Base-by-base conservation (phyloP, 345 rosid genomes). In the Triadica sebifera region DNA sequence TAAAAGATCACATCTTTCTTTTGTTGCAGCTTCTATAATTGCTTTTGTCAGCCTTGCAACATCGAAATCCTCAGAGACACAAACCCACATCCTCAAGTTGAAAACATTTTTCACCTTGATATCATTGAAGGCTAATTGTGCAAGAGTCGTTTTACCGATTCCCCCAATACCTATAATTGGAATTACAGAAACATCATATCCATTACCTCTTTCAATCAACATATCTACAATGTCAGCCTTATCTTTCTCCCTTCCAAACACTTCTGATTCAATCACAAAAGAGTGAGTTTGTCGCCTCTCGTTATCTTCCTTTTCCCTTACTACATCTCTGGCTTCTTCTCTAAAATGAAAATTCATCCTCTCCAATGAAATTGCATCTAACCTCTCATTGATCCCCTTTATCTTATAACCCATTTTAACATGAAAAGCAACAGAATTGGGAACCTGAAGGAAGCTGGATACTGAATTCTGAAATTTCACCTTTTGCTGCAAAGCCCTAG, bases 221-320 rank as follows among this genome's bases (percentile, higher is more conserved):
- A 68, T 51, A 20, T 62, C 34, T 15, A 76, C 43, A 52, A 69
- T 1, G 6, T 11, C 60, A 17, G 63, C 74, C 49, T 61, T 76
- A 41, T 69, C 74, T 62, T 24, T 50, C 38, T 61, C 63, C 45
- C 79, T 69, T 51, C 74, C 79, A 62, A 46, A 38, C 4, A 62
- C 63, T 76, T 69, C 69, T 5, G 69, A 69, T 25, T 76, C 79
- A 51, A 62, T 76, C 6, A 69, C 37, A 69, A 69, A 76, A 25
- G 70, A 69, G 7, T 39, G 55, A 0, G 70, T 76, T 38, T 76
- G 53, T 24, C 74, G 63, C 34, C 45, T 22, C 22, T 39, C 65
- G 17, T 5, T 25, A 0, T 13, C 25, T 37, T 12, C 8, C 70
- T 59, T 16, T 4, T 8, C 8, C 70, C 59, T 16, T 8, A 15